Percentiles rank a stretch among this genome's conserved stretches.
phyloP scores from a whole-genome alignment of 2,329 filamentous ascomycete species.

The Calonectria multiphialidica region DNA sequence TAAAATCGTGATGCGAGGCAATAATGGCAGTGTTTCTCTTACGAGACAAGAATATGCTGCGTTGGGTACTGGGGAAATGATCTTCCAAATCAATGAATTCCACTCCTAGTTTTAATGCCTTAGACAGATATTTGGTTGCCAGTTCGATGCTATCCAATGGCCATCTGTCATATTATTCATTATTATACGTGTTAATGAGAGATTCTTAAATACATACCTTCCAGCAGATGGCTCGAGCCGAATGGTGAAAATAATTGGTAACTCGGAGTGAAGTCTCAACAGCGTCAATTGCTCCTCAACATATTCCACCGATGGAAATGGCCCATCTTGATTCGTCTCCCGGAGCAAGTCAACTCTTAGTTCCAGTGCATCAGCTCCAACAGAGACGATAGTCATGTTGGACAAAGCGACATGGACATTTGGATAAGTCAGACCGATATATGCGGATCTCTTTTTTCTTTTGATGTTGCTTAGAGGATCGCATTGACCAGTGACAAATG shows the following conservation, averaged over 20 bases:
- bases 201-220: not conserved
- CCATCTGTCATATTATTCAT: conserved; percentile 7
- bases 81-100: conserved; percentile 30
- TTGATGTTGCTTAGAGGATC: conserved; percentile 15
- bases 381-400: conserved; percentile 31
- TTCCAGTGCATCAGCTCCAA: conserved; percentile 28
- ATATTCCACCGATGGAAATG: conserved; percentile 20
- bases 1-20: conserved; percentile 28
- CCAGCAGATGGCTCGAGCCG: conserved; percentile 25
- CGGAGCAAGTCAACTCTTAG: conserved; percentile 22
- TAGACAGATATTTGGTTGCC: conserved; percentile 9
- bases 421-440: conserved; percentile 29
- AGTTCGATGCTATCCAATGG: not conserved
- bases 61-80: not conserved
- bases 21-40: conserved; percentile 19
- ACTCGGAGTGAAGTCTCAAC: conserved; percentile 21
- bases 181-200: not conserved
- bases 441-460: conserved; percentile 22
- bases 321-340: not conserved
- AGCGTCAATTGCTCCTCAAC: conserved; percentile 23
- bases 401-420: conserved; percentile 26
- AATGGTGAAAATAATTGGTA: conserved; percentile 28
- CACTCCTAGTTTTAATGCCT: conserved; percentile 21
- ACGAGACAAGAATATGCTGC: not conserved
- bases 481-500: conserved; percentile 21